Conservation (phyloP, 1,139 yeast species). For the Kurtzmaniella quercitrusa region DNA sequence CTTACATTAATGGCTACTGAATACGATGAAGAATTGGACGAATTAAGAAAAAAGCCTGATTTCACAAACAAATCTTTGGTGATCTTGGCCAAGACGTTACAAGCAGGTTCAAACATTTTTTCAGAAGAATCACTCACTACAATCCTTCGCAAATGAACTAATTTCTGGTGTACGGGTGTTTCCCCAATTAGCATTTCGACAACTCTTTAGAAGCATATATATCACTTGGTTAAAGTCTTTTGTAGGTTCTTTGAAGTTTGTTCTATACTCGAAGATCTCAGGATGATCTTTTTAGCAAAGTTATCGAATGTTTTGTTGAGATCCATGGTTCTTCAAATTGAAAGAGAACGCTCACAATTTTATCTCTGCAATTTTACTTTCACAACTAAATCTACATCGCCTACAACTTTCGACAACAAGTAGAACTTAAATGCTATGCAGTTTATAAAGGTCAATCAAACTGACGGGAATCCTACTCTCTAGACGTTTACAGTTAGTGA, state of each 20-base stretch:
- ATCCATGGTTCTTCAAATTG: too few species aligned
- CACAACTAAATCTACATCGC: too few species aligned
- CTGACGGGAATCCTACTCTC: too few species aligned
- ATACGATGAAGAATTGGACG: slow-evolving; percentile 62
- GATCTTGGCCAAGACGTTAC: slow-evolving; percentile 59
- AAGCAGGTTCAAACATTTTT: slow-evolving; percentile 63
- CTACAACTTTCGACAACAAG: too few species aligned
- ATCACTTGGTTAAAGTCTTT: background rate
- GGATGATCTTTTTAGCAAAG: too few species aligned
- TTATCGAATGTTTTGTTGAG: too few species aligned
- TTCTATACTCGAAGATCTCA: too few species aligned
- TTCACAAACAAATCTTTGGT: slow-evolving; percentile 56
- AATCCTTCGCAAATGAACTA: slow-evolving; percentile 15
- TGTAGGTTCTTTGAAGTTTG: background rate
- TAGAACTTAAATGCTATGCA: too few species aligned
- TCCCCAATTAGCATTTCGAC: background rate
- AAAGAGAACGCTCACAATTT: too few species aligned
- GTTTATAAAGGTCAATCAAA: too few species aligned
- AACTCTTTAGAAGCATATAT: background rate
- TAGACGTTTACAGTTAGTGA: too few species aligned
- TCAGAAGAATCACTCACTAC: slow-evolving; percentile 56
- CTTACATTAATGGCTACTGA: slow-evolving; percentile 53
- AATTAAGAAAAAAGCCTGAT: slow-evolving; percentile 61
- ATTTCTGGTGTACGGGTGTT: slow-evolving; percentile 2
- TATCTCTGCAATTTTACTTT: too few species aligned